Conservation (phyloP, 164 flowering plant genomes). For the Annona cherimola region DNA sequence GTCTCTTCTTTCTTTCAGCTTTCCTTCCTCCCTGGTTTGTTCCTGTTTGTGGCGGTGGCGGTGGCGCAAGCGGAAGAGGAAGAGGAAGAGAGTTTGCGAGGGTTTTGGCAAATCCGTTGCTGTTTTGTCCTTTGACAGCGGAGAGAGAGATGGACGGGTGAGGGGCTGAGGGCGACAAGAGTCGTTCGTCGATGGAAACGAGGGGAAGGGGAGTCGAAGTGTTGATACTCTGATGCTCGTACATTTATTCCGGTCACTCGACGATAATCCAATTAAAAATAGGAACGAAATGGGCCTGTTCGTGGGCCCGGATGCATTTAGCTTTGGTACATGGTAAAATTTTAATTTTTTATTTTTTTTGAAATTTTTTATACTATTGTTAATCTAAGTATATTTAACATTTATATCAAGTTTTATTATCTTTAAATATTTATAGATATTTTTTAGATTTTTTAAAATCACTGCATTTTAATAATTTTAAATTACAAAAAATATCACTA, state of each 20-base stretch:
- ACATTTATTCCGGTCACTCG: neutral
- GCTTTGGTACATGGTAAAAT: too few relatives aligned
- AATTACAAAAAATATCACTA: too few relatives aligned
- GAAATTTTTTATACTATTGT: too few relatives aligned
- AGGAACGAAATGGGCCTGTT: too few relatives aligned
- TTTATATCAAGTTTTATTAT: too few relatives aligned
- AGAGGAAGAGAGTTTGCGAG: neutral
- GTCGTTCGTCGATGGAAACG: slow-evolving; percentile 16
- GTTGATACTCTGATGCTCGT: neutral
- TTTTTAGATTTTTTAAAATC: too few relatives aligned
- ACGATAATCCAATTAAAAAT: too few relatives aligned
- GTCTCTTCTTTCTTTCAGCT: neutral
- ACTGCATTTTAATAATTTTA: too few relatives aligned
- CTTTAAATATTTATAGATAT: too few relatives aligned
- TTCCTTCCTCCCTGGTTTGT: neutral
- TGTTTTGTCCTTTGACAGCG: neutral
- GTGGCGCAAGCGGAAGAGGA: neutral
- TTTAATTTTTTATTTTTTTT: too few relatives aligned
- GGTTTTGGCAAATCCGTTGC: slow-evolving; percentile 2
- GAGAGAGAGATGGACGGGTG: neutral
- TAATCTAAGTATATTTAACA: too few relatives aligned
- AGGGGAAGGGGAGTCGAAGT: neutral
- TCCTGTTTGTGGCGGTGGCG: neutral
- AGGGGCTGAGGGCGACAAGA: neutral
- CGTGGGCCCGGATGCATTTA: too few relatives aligned